Evolutionary conservation across 1,284 basidiomycete genomes (phyloP).

Genomic region (Cutaneotrichosporon daszewskae): DNA sequence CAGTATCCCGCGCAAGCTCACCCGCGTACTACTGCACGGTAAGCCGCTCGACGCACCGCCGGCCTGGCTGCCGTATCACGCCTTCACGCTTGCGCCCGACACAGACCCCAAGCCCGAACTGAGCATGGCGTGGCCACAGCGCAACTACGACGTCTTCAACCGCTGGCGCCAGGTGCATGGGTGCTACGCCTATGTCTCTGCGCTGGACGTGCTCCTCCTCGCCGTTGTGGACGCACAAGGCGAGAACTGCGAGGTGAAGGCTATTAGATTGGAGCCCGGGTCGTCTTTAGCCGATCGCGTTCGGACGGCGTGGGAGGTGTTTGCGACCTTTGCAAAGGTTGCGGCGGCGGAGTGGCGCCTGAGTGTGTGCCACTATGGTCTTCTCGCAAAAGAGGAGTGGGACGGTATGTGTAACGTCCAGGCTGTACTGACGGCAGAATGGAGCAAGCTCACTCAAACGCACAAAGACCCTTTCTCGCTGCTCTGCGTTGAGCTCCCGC

Average conservation of each 20-base stretch:
- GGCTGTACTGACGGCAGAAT: slow-evolving; percentile 15
- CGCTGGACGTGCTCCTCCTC: slow-evolving; percentile 13
- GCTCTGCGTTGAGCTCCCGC: slow-evolving; percentile 15
- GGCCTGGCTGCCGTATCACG: slow-evolving; percentile 21
- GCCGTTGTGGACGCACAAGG: slow-evolving; percentile 30
- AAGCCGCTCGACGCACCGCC: slow-evolving; percentile 10
- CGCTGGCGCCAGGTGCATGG: slow-evolving; percentile 29
- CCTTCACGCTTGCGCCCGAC: slow-evolving; percentile 28
- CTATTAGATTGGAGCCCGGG: slow-evolving; percentile 4
- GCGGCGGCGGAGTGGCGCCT: slow-evolving; percentile 35
- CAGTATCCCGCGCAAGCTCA: slow-evolving; percentile 16
- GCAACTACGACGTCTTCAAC: slow-evolving; percentile 37
- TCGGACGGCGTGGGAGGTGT: slow-evolving; percentile 27
- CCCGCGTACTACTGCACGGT: slow-evolving; percentile 21
- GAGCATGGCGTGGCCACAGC: slow-evolving; percentile 32
- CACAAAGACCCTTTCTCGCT: slow-evolving; percentile 16
- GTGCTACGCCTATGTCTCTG: slow-evolving; percentile 20
- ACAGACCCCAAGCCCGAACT: slow-evolving; percentile 22
- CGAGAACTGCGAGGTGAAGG: slow-evolving; percentile 23
- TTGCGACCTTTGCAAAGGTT: slow-evolving; percentile 52
- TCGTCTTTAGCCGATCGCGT: slow-evolving; percentile 2
- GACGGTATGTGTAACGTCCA: slow-evolving; percentile 21
- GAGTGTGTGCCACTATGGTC: slow-evolving; percentile 19
- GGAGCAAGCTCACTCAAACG: slow-evolving; percentile 11
- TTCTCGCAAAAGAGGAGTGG: slow-evolving; percentile 24